Base-by-base conservation (phyloP, 495 filamentous ascomycete genomes). In the Lentithecium fluviatile region DNA sequence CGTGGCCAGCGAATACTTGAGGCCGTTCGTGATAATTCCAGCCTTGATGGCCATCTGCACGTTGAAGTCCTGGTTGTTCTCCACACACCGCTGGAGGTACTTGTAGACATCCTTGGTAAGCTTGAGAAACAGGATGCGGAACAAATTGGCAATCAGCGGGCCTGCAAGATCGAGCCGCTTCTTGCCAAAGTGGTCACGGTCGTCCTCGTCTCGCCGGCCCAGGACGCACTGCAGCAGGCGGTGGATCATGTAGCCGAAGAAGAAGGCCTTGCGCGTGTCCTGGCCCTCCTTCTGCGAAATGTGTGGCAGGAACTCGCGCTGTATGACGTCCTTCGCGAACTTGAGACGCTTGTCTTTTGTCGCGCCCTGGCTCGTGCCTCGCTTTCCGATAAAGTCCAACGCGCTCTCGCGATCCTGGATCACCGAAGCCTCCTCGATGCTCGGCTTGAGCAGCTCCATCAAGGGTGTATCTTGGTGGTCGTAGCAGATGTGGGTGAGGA, bases 111-210 rank as follows among this genome's bases (percentile, higher is more conserved):
- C 94, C 61, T 87, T 86, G 5, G 88, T 92, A 53, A 97, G 82
- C 65, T 91, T 88, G 19, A 88, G 83, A 70, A 94, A 94, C 47
- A 96, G 82, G 43, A 83, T 83, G 26, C 95, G 83, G 82, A 99
- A 99, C 37, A 99, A 81, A 66, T 89, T 91, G 23, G 94, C 93
- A 40, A 99, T 80, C 40, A 99, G 80, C 25, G 95, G 94, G 52
- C 94, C 94, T 64, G 95, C 94, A 66, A 99, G 79, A 75, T 99
- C 94, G 24, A 99, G 80, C 60, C 94, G 85, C 79, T 99, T 99
- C 82, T 97, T 97, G 68, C 94, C 94, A 64, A 99, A 97, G 72
- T 99, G 95, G 77, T 99, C 94, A 76, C 94, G 88, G 69, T 99
- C 94, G 65, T 99, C 94, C 17, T 88, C 87, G 68, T 97, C 95